Conservation (phyloP, 352 stramenopile species). For the Phytophthora pseudosyringae region DNA sequence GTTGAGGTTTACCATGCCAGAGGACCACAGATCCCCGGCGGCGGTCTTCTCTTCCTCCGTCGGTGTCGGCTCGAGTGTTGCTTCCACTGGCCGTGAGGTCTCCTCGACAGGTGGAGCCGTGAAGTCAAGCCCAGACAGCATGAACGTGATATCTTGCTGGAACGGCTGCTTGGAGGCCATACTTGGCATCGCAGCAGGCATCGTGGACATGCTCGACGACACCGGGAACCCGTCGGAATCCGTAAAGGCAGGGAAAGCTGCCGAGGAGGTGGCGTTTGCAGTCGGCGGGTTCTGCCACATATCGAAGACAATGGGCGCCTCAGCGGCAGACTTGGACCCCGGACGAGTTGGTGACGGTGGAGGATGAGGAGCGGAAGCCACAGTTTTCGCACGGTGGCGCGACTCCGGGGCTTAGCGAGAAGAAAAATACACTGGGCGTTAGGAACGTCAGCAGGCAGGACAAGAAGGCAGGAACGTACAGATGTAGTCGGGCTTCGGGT, state of each 20-base stretch:
- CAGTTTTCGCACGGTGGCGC: conserved; percentile 53
- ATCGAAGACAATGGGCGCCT: conserved; percentile 28
- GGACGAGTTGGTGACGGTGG: conserved; percentile 17
- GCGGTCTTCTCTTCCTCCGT: conserved; percentile 35
- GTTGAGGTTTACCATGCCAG: conserved; percentile 80
- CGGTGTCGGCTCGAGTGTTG: conserved; percentile 23
- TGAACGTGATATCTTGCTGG: conserved; percentile 71
- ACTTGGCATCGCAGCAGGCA: too few species aligned
- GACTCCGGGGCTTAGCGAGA: conserved; percentile 47
- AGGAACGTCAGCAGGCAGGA: background rate
- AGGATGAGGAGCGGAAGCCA: conserved; percentile 34
- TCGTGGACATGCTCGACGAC: conserved; percentile 15
- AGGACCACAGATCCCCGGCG: conserved; percentile 68
- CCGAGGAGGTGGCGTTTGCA: conserved; percentile 5
- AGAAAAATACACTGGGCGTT: background rate
- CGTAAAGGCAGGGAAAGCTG: conserved; percentile 35
- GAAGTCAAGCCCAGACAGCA: conserved; percentile 82
- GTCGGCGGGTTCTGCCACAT: conserved; percentile 33
- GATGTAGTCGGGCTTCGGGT: conserved; percentile 67
- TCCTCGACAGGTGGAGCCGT: conserved; percentile 54
- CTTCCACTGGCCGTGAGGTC: conserved; percentile 22
- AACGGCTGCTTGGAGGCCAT: conserved; percentile 20
- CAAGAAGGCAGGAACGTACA: conserved; percentile 39
- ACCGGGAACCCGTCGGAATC: conserved; percentile 32
- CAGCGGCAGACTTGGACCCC: conserved; percentile 27